A percentile compares a stretch with the other conserved stretches of the same genome.
Conservation (phyloP, 345 rosid species). For the Boechera divaricarpa region DNA sequence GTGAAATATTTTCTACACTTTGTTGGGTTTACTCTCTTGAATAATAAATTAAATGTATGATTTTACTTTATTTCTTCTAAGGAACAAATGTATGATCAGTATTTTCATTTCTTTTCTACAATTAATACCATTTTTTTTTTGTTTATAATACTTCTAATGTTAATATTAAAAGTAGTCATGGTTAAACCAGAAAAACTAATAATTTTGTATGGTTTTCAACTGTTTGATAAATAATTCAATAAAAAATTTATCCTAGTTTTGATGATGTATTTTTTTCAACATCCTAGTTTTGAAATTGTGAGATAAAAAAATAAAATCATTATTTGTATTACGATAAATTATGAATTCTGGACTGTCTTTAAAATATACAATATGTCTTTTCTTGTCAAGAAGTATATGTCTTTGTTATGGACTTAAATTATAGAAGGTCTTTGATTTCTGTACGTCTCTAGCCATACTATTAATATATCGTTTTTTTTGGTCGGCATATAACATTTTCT, state of each 20-base stretch:
- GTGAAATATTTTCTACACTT: neutral
- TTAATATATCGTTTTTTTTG: neutral
- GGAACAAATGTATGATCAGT: neutral
- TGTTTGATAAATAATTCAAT: too few relatives aligned
- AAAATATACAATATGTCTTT: neutral
- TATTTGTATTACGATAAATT: neutral
- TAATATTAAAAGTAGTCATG: too few relatives aligned
- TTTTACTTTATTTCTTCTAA: neutral
- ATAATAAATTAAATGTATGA: neutral
- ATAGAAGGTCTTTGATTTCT: slow-evolving; percentile 5
- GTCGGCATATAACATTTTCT: neutral
- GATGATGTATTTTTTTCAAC: neutral
- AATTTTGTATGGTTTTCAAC: too few relatives aligned
- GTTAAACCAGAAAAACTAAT: too few relatives aligned
- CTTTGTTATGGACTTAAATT: neutral
- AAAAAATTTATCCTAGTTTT: neutral
- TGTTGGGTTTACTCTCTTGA: neutral
- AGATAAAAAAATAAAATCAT: neutral
- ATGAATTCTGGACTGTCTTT: neutral
- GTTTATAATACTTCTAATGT: too few relatives aligned
- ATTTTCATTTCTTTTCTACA: too few relatives aligned
- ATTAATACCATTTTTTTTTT: too few relatives aligned
- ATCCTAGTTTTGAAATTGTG: neutral
- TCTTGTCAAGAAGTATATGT: neutral
- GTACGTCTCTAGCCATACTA: slow-evolving; percentile 11